Conservation (phyloP, 2,329 filamentous ascomycete genomes). For the Aspergillus tamarii region DNA sequence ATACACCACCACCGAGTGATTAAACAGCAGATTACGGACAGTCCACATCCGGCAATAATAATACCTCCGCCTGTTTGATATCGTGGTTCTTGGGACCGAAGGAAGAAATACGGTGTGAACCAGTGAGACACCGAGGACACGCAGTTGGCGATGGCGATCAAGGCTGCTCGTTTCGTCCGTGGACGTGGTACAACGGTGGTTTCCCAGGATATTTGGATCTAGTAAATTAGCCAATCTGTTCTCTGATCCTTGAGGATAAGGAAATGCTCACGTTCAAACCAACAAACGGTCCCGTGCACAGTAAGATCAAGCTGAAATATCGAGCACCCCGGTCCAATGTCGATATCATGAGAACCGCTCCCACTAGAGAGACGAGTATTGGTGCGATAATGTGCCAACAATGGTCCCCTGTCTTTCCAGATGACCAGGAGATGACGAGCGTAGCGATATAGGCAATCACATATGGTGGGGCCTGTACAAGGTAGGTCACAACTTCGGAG, state of each 20-base stretch:
- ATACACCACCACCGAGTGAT: not conserved
- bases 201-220: slow-evolving; percentile 20
- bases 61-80: not conserved
- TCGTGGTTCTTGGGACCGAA: not conserved
- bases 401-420: not conserved
- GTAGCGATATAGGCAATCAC: not conserved
- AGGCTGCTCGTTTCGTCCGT: slow-evolving; percentile 15
- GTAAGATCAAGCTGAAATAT: slow-evolving; percentile 16
- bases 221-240: not conserved
- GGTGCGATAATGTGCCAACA: slow-evolving; percentile 14
- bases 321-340: slow-evolving; percentile 13
- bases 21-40: not conserved
- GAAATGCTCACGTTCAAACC: not conserved
- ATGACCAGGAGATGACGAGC: not conserved
- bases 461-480: not conserved
- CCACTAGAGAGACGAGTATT: slow-evolving; percentile 9
- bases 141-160: slow-evolving; percentile 17
- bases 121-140: slow-evolving; percentile 15
- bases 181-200: slow-evolving; percentile 16
- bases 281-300: slow-evolving; percentile 15
- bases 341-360: slow-evolving; percentile 17
- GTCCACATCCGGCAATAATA: not conserved
- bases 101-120: not conserved
- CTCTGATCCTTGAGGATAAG: not conserved
- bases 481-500: not conserved